Base-by-base conservation (phyloP, 768 basidiomycete genomes). In the Lactarius trivialis region DNA sequence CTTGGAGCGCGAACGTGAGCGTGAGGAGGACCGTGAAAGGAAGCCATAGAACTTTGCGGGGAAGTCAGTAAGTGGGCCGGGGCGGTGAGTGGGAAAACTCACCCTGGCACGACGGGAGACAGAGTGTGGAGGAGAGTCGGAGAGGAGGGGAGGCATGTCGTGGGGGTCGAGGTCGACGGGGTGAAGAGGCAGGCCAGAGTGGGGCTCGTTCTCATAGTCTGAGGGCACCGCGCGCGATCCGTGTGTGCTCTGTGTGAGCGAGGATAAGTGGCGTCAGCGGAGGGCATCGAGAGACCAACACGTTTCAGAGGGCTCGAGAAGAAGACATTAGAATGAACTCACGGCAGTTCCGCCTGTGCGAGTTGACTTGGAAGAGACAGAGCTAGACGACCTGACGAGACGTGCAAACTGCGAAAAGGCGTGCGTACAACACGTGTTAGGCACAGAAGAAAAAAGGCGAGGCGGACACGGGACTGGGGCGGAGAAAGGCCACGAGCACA, bases 1-100 rank as follows among this genome's bases (percentile, higher is more conserved):
- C 65, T 70, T 71, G 19, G 76, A 72, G 14, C 79, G 78, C 17
- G 86, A 83, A 43, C 84, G 85, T n/a, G 86, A 86, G 70, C 82
- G 80, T 41, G 81, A 82, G 58, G 80, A 76, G 26, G 75, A 74
- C 58, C 73, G 73, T 65, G 67, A 72, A 56, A 78, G 75, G 73
- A 89, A 86, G 30, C 77, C 80, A 68, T 81, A 84, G 69, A 89
- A 73, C 87, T 89, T 24, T 7, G 17, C 52, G 17, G 24, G 6
- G 59, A 32, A 48, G n/a, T 19, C 32, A 34, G 34, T 34, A 19
- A 6, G 33, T 50, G 26, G 36, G 17, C 30, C 14, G 43, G n/a
- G n/a, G 12, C 7, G 39, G 4, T 34, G 52, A 36, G 33, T 24
- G 32, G 17, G 28, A 41, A n/a, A 12, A 30, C 65, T 53, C 48